Base-by-base conservation (phyloP, 2,329 filamentous ascomycete genomes). In the Ceratocystis destructans region DNA sequence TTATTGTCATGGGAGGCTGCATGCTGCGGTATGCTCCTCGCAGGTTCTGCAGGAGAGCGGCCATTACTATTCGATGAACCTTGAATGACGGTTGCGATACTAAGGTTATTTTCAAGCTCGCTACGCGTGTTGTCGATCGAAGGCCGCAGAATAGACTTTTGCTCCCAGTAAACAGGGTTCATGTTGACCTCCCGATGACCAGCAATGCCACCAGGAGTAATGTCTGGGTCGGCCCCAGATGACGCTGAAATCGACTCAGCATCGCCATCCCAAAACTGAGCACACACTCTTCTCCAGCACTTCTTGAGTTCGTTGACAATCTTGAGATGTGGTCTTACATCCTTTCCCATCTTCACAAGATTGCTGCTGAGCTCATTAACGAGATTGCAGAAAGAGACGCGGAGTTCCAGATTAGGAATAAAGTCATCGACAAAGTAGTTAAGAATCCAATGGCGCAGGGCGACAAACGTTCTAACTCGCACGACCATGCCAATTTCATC, bases 361-460 rank as follows among this genome's bases (percentile, higher is more conserved):
- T 86, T 83, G 17, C 80, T 77, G 3, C 83, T 80, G 59, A 87
- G 81, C 62, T 80, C 78, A 73, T 97, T 96, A 67, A 96, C 80
- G 7, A 91, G 80, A 41, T 85, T 80, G 75, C 93, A 96, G 73
- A 96, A 96, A 17, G 84, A 83, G 4, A 83, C 78, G 7, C 93
- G 86, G 41, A 97, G 79, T 57, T 83, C 79, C 72, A 87, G 86
- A 73, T 92, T 85, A 28, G 87, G 76, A 50, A 95, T 84, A 73
- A 96, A 99, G 73, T 99, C 94, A 73, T 99, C 94, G 66, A 89
- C 82, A 71, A 97, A 99, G 75, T 99, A 99, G 74, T 99, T 99
- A 69, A 99, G 77, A 67, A 97, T 92, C 94, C 94, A 99, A 75
- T 99, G 94, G 66, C 94, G 86, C 57, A 97, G 81, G 6, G 94